A percentile compares a stretch with the other conserved stretches of the same genome.
Evolutionary conservation across 192 early-diverging fungal genomes (phyloP).

Genomic region (Coemansia sp.): DNA sequence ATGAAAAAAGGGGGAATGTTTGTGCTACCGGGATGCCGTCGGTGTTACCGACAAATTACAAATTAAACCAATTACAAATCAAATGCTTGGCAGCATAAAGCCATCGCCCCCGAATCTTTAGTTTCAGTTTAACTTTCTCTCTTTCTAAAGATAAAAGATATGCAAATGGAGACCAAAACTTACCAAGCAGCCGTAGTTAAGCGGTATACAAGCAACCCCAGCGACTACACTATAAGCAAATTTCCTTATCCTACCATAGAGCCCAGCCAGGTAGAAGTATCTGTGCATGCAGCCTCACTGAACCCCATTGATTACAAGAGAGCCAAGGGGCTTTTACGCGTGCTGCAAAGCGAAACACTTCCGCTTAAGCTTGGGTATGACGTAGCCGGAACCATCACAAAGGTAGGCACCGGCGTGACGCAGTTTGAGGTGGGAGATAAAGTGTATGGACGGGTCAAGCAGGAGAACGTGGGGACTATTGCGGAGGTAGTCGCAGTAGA

Average conservation of each 20-base stretch:
- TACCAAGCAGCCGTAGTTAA: conserved; percentile 19
- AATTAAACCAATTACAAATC: not conserved
- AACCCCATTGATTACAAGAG: conserved; percentile 60
- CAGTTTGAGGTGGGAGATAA: conserved; percentile 54
- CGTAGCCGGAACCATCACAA: conserved; percentile 51
- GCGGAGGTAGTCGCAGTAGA: conserved; percentile 34
- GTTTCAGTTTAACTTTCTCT: not conserved
- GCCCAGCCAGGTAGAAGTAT: conserved; percentile 26
- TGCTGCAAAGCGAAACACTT: conserved; percentile 26
- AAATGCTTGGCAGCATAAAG: not conserved
- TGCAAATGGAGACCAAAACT: conserved; percentile 1
- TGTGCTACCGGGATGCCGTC: too few relatives aligned
- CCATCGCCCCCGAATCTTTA: not conserved
- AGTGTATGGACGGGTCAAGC: conserved; percentile 39
- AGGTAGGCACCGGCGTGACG: conserved; percentile 31
- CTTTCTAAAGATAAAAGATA: conserved; percentile 1
- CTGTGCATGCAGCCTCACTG: conserved; percentile 54
- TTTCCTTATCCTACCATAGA: conserved; percentile 4
- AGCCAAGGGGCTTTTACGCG: conserved; percentile 40
- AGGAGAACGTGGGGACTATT: conserved; percentile 27
- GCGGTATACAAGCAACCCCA: conserved; percentile 18
- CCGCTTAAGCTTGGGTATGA: conserved; percentile 58
- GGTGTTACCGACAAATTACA: not conserved
- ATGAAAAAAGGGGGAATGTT: too few relatives aligned
- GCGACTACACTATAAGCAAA: conserved; percentile 14